phyloP scores from a whole-genome alignment of 768 basidiomycete genomes.

The Mycena rosella region DNA sequence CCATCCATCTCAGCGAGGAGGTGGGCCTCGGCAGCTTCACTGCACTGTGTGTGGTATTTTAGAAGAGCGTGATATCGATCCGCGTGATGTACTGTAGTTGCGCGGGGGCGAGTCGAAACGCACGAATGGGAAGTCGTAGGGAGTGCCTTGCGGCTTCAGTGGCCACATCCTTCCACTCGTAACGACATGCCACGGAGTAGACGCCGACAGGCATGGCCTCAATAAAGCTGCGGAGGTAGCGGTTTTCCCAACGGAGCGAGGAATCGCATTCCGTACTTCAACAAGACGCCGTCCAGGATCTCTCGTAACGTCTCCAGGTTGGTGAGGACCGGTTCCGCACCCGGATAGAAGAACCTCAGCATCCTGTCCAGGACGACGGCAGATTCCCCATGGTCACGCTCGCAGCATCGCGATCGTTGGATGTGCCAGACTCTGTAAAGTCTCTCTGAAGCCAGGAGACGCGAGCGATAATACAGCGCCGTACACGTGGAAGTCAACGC shows the following conservation, averaged over 20 bases:
- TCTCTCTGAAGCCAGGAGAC: neutral
- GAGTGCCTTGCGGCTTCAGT: neutral
- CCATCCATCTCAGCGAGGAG: neutral
- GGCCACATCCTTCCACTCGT: conserved; percentile 12
- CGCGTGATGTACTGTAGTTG: neutral
- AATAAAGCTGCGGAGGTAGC: neutral
- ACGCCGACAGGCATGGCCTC: neutral
- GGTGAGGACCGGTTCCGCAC: neutral
- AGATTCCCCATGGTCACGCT: neutral
- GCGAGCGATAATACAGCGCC: neutral
- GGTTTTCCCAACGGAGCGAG: neutral
- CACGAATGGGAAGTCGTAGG: neutral
- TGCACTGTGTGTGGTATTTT: neutral
- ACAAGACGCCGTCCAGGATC: neutral
- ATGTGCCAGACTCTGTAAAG: neutral
- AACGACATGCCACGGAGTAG: conserved; percentile 6
- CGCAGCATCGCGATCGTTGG: neutral
- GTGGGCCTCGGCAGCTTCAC: neutral
- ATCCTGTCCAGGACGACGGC: neutral
- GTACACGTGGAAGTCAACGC: neutral
- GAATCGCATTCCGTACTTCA: conserved; percentile 5
- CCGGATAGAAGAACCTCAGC: conserved; percentile 8
- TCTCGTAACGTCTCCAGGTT: neutral
- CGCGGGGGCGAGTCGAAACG: neutral
- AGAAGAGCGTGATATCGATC: conserved; percentile 7